phyloP scores from a whole-genome alignment of 306 rosid species.

The Herpetospermum pedunculosum region DNA sequence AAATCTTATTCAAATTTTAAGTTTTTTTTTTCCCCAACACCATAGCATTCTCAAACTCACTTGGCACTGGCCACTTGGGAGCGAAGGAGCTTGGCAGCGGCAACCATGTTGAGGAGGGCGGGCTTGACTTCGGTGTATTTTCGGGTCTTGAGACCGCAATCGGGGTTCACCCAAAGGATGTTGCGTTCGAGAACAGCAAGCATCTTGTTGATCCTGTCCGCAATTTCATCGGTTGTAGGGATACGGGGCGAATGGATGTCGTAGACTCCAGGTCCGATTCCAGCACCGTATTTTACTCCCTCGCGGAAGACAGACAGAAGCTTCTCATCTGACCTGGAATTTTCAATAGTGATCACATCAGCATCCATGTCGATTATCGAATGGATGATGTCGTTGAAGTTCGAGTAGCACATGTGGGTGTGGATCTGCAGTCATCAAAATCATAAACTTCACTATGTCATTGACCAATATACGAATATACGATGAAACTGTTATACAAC shows the following conservation, averaged over 20 bases:
- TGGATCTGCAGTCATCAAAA: constrained; percentile 41
- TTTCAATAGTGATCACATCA: constrained; percentile 82
- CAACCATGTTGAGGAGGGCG: constrained; percentile 66
- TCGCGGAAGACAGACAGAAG: constrained; percentile 70
- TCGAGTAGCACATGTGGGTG: constrained; percentile 90
- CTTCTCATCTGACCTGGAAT: constrained; percentile 80
- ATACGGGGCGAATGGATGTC: constrained; percentile 89
- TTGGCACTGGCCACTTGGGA: constrained; percentile 33
- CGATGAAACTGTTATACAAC: not conserved
- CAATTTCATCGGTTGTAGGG: constrained; percentile 56
- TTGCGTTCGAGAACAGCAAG: constrained; percentile 70
- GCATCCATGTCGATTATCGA: constrained; percentile 90
- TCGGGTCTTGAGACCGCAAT: constrained; percentile 84
- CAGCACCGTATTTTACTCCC: constrained; percentile 77
- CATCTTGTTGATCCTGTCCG: constrained; percentile 63
- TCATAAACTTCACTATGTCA: not conserved
- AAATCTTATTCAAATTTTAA: not conserved
- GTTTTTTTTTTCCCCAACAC: not conserved
- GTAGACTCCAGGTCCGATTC: constrained; percentile 87
- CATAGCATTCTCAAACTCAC: constrained; percentile 21
- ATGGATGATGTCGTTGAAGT: constrained; percentile 78
- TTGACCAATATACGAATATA: not conserved
- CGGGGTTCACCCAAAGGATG: constrained; percentile 84
- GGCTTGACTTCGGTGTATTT: constrained; percentile 66
- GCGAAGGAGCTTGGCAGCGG: constrained; percentile 70